A percentile compares a stretch with the other conserved stretches of the same genome.
These are phyloP conservation scores for Nemophila menziesii DNA, from an alignment of 257 asterid genomes.

Conservation along the genomic window DNA sequence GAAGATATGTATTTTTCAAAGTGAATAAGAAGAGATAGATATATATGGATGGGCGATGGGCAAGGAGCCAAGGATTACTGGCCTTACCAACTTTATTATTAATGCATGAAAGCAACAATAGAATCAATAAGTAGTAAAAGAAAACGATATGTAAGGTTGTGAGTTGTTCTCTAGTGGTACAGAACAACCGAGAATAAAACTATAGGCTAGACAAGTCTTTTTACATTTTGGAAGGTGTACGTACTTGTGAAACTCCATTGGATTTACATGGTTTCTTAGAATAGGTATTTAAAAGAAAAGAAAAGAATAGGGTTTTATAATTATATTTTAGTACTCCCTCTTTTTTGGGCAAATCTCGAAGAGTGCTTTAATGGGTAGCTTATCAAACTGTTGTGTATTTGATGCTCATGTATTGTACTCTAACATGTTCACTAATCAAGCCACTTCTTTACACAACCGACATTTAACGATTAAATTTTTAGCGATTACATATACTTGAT, in stretches of 20 bases:
- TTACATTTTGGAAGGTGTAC: slow-evolving; percentile 13
- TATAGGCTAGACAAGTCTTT: not conserved
- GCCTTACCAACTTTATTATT: not conserved
- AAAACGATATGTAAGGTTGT: too few relatives aligned
- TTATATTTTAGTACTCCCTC: not conserved
- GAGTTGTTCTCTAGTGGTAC: not conserved
- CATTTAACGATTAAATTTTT: not conserved
- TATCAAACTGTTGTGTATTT: slow-evolving; percentile 9
- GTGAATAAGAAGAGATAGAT: not conserved
- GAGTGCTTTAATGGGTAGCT: slow-evolving; percentile 12
- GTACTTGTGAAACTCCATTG: slow-evolving; percentile 8
- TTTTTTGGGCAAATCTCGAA: slow-evolving; percentile 3
- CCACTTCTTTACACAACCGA: not conserved
- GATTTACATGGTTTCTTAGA: not conserved
- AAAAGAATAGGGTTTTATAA: too few relatives aligned
- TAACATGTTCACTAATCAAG: not conserved
- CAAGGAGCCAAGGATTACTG: not conserved
- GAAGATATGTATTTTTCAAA: not conserved
- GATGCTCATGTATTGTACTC: not conserved
- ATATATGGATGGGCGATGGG: not conserved
- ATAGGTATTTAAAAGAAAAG: not conserved
- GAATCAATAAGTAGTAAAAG: not conserved
- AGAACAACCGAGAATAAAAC: slow-evolving; percentile 10
- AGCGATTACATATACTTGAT: too few relatives aligned
- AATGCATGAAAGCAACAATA: slow-evolving; percentile 1